phyloP scores from a whole-genome alignment of 2,329 filamentous ascomycete species.

The Curvularia hawaiiensis region DNA sequence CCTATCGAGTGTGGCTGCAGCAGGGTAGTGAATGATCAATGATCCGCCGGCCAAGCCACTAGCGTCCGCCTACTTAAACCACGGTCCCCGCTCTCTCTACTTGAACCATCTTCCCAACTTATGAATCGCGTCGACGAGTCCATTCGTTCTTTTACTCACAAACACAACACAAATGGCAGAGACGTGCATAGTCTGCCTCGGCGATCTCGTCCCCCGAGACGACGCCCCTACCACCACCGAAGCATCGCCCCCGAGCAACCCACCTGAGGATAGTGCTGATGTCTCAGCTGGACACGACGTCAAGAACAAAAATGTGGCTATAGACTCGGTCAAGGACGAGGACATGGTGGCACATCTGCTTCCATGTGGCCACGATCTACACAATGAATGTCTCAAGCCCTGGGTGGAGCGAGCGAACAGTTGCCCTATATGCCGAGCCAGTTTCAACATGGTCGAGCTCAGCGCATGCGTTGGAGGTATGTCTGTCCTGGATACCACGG shows the following conservation, averaged over 20 bases:
- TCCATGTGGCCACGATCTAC: conserved; percentile 88
- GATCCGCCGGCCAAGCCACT: conserved; percentile 22
- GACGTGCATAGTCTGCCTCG: conserved; percentile 74
- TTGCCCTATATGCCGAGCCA: conserved; percentile 93
- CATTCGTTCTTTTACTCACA: conserved; percentile 27
- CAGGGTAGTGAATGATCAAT: conserved; percentile 26
- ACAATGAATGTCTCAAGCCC: conserved; percentile 88
- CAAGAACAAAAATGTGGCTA: conserved; percentile 21
- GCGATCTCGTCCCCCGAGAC: conserved; percentile 67
- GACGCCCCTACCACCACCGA: conserved; percentile 46
- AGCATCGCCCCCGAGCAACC: conserved; percentile 30
- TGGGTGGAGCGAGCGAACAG: conserved; percentile 98
- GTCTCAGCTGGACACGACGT: conserved; percentile 23
- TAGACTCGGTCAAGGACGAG: conserved; percentile 50
- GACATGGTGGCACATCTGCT: conserved; percentile 65
- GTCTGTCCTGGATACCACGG: conserved; percentile 29
- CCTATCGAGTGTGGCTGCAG: conserved; percentile 29
- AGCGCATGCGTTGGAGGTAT: conserved; percentile 79
- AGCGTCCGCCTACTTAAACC: conserved; percentile 29
- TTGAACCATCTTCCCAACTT: conserved; percentile 39
- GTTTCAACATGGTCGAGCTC: conserved; percentile 88
- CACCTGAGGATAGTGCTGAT: conserved; percentile 37
- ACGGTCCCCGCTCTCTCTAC: conserved; percentile 37
- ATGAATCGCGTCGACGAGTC: conserved; percentile 40
- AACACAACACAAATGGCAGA: conserved; percentile 60